phyloP scores from a whole-genome alignment of 441 rosid genomes.

The Erodium moschatum region DNA sequence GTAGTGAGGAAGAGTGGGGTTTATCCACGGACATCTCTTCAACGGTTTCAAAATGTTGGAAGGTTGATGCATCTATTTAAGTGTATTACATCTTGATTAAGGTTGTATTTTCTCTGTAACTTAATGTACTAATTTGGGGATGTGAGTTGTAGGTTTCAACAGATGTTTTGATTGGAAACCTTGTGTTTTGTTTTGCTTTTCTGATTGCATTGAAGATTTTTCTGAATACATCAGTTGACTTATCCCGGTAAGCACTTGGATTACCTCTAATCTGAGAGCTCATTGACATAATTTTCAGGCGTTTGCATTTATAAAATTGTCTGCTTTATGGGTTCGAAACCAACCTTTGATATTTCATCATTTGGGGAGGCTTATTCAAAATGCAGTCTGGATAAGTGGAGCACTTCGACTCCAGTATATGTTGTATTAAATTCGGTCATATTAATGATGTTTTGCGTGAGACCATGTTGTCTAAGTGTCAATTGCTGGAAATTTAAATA shows the following conservation, averaged over 20 bases:
- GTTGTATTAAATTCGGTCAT: too few relatives aligned
- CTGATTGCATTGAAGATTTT: conserved; percentile 36
- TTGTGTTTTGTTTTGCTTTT: conserved; percentile 41
- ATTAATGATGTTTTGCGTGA: too few relatives aligned
- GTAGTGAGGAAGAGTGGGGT: conserved; percentile 30
- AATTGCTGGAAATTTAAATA: too few relatives aligned
- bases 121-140: conserved; percentile 1
- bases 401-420: too few relatives aligned
- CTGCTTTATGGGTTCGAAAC: too few relatives aligned
- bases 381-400: too few relatives aligned
- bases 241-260: conserved; percentile 37
- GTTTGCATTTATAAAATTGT: too few relatives aligned
- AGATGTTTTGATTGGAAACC: conserved; percentile 46
- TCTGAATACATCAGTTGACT: conserved; percentile 26
- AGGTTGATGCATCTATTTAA: conserved; percentile 28
- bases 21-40: conserved; percentile 32
- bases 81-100: not conserved
- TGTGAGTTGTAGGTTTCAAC: conserved; percentile 35
- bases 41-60: conserved; percentile 28
- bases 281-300: not conserved
- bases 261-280: not conserved
- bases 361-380: too few relatives aligned
- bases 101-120: conserved; percentile 14
- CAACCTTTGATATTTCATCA: too few relatives aligned
- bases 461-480: too few relatives aligned